These are phyloP conservation scores for Spiromyces aspiralis DNA, from an alignment of 371 early-diverging fungal species.

Conservation along the genomic window DNA sequence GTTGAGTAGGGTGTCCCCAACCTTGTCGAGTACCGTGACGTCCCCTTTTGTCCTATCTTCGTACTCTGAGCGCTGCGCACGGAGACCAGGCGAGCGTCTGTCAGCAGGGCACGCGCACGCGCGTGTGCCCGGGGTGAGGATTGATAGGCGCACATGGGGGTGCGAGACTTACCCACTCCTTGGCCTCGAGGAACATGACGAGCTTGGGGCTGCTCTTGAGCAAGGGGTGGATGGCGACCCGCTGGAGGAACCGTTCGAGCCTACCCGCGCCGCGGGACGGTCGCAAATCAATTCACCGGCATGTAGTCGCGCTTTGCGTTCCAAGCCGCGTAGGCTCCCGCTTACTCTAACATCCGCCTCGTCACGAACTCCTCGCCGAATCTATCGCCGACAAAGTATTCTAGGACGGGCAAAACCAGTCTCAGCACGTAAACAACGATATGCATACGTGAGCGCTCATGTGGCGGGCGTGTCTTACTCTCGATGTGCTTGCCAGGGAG, in stretches of 20 bases:
- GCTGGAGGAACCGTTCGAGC: slow-evolving; percentile 59
- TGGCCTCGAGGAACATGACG: slow-evolving; percentile 61
- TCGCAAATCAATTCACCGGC: too few relatives aligned
- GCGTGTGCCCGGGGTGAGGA: too few relatives aligned
- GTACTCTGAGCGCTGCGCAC: slow-evolving; percentile 24
- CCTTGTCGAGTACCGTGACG: slow-evolving; percentile 61
- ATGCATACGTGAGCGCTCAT: background rate
- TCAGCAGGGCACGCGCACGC: too few relatives aligned
- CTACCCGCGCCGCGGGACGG: too few relatives aligned
- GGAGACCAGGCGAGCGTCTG: too few relatives aligned
- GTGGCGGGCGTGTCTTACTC: background rate
- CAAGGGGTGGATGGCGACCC: slow-evolving; percentile 78
- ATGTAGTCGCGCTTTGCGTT: too few relatives aligned
- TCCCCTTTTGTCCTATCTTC: slow-evolving; percentile 28
- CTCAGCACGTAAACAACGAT: slow-evolving; percentile 2
- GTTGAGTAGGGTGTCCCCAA: slow-evolving; percentile 79
- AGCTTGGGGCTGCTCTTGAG: slow-evolving; percentile 50
- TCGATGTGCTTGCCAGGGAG: slow-evolving; percentile 75
- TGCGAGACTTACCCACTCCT: slow-evolving; percentile 35
- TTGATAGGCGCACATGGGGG: background rate
- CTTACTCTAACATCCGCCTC: slow-evolving; percentile 42
- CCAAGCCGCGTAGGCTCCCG: too few relatives aligned
- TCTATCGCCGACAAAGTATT: slow-evolving; percentile 87
- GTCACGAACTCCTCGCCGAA: slow-evolving; percentile 80
- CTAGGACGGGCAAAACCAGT: slow-evolving; percentile 21